Evolutionary conservation across 139 green algal species (phyloP).

Genomic region (Chlorokybus atmophyticus): DNA sequence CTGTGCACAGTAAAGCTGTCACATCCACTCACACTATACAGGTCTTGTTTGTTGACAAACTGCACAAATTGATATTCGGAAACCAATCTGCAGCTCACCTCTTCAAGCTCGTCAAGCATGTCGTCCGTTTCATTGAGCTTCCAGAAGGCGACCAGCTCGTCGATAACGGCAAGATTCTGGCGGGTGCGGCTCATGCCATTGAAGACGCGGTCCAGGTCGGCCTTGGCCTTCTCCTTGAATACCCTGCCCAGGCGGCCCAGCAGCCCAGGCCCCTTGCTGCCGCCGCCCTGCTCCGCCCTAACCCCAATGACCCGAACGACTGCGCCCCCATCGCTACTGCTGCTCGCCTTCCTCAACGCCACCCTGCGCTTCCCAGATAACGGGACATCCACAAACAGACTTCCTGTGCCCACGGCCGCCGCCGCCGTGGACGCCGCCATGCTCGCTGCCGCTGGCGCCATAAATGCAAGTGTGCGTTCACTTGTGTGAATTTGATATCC

Average conservation of each 20-base stretch:
- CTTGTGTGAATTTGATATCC: too few species aligned
- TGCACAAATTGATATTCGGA: not conserved
- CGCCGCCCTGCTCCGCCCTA: too few species aligned
- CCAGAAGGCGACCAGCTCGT: constrained; percentile 88
- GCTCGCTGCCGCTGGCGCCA: too few species aligned
- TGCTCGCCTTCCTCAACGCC: too few species aligned
- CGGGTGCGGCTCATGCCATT: constrained; percentile 81
- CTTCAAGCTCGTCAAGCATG: constrained; percentile 85
- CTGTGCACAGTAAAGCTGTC: not conserved
- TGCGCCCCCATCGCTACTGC: too few species aligned
- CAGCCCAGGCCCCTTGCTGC: constrained; percentile 6
- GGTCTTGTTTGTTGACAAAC: not conserved
- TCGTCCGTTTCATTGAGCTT: constrained; percentile 79
- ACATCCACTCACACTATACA: not conserved
- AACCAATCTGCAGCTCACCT: constrained; percentile 75
- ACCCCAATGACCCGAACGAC: too few species aligned
- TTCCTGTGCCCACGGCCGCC: too few species aligned
- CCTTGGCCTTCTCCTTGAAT: constrained; percentile 77
- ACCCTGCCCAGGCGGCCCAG: constrained; percentile 34
- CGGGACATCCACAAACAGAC: too few species aligned
- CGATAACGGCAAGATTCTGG: constrained; percentile 76
- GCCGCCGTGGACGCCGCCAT: too few species aligned
- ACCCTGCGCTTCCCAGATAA: too few species aligned
- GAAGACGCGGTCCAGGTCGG: constrained; percentile 72
- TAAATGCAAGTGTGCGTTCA: too few species aligned